These are phyloP conservation scores for Clarireedia paspali DNA, from an alignment of 2,329 filamentous ascomycete genomes.

Conservation along the genomic window DNA sequence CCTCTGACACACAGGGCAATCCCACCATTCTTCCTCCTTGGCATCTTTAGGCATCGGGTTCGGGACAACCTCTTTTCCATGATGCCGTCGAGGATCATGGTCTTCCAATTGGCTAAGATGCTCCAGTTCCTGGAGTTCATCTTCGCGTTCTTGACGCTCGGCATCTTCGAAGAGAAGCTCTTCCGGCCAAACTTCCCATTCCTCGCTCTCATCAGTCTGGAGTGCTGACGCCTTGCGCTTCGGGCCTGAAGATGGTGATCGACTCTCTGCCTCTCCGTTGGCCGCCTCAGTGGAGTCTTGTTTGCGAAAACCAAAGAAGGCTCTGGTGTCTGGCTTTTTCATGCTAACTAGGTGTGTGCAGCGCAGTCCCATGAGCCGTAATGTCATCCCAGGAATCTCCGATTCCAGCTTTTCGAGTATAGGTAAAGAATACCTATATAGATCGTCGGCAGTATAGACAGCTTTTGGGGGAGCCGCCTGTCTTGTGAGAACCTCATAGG, in stretches of 20 bases:
- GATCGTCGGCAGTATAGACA: slow-evolving; percentile 65
- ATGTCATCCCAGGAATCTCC: slow-evolving; percentile 69
- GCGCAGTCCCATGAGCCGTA: slow-evolving; percentile 81
- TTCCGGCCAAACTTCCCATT: slow-evolving; percentile 64
- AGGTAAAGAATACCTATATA: slow-evolving; percentile 74
- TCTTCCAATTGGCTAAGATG: slow-evolving; percentile 45
- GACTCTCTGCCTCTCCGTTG: slow-evolving; percentile 12
- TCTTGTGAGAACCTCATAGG: slow-evolving; percentile 82
- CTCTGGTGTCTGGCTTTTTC: slow-evolving; percentile 68
- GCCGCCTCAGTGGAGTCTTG: slow-evolving; percentile 19
- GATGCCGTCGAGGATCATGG: slow-evolving; percentile 29
- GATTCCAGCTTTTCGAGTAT: slow-evolving; percentile 80
- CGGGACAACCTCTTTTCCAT: slow-evolving; percentile 45
- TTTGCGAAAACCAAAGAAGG: slow-evolving; percentile 66
- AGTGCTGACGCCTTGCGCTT: slow-evolving; percentile 33
- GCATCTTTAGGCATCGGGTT: slow-evolving; percentile 30
- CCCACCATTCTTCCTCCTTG: slow-evolving; percentile 52
- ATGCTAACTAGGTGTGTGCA: slow-evolving; percentile 83
- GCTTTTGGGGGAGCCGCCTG: slow-evolving; percentile 70
- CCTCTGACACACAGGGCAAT: slow-evolving; percentile 79
- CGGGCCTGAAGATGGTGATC: slow-evolving; percentile 9
- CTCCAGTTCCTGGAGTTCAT: slow-evolving; percentile 55
- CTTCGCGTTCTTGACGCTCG: slow-evolving; percentile 49
- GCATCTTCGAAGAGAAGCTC: slow-evolving; percentile 54
- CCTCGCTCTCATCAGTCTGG: slow-evolving; percentile 36